These are phyloP conservation scores for Yamadazyma paraphyllophila DNA, from an alignment of 805 yeast species.

Conservation along the genomic window DNA sequence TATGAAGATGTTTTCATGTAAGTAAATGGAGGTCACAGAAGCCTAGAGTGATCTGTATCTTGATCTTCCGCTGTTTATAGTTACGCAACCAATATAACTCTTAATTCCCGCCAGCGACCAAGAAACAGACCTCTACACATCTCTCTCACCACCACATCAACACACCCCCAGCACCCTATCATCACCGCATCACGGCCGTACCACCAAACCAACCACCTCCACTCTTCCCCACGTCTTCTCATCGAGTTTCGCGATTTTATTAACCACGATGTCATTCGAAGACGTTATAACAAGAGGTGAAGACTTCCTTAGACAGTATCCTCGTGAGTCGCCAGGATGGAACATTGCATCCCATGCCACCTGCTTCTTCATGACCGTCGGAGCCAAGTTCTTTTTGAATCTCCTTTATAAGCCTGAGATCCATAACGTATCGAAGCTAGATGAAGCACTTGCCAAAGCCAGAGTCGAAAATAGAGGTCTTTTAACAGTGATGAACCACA, in stretches of 20 bases:
- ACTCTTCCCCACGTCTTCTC: background rate
- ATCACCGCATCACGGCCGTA: too few species aligned
- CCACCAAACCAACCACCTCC: background rate
- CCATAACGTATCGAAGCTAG: constrained; percentile 61
- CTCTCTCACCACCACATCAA: too few species aligned
- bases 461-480: constrained; percentile 69
- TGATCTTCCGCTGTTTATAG: too few species aligned
- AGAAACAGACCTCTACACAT: too few species aligned
- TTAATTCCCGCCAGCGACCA: too few species aligned
- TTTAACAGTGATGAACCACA: constrained; percentile 87
- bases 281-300: constrained; percentile 73
- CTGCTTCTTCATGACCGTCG: constrained; percentile 61
- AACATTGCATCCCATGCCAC: constrained; percentile 65
- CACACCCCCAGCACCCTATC: too few species aligned
- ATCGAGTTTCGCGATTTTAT: background rate
- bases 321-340: constrained; percentile 62
- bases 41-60: too few species aligned
- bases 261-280: constrained; percentile 56
- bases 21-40: too few species aligned
- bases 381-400: constrained; percentile 60
- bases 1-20: background rate
- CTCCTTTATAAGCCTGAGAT: constrained; percentile 63
- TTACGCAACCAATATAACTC: too few species aligned
- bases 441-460: constrained; percentile 61
- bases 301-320: constrained; percentile 61